These are phyloP conservation scores for Euphrasia arctica DNA, from an alignment of 305 asterid species.

Conservation along the genomic window DNA sequence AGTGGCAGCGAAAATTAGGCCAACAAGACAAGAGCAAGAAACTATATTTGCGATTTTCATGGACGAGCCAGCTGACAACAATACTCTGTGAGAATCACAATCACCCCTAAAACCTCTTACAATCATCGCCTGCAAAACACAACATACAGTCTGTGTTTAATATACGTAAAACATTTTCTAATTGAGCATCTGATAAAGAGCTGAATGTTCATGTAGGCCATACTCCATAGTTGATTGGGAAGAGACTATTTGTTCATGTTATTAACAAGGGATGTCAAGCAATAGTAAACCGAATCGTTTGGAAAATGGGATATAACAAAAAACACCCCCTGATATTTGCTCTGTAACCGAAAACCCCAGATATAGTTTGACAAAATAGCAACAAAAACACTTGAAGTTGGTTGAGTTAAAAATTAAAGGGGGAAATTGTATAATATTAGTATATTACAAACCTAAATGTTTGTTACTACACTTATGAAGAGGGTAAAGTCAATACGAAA, in stretches of 20 bases:
- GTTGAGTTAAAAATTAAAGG: too few relatives aligned
- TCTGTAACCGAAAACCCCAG: background rate
- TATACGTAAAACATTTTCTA: background rate
- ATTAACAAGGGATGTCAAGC: background rate
- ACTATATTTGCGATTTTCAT: conserved; percentile 45
- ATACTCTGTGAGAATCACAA: conserved; percentile 54
- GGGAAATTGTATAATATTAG: too few relatives aligned
- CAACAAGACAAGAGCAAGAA: conserved; percentile 64
- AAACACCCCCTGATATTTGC: background rate
- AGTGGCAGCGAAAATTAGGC: conserved; percentile 56
- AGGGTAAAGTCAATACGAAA: too few relatives aligned
- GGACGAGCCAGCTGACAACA: conserved; percentile 73
- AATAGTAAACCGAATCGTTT: background rate
- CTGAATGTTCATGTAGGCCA: background rate
- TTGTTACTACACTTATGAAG: too few relatives aligned
- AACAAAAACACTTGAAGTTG: too few relatives aligned
- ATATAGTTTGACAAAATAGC: too few relatives aligned
- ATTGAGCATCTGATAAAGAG: background rate
- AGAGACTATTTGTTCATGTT: background rate
- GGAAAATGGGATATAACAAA: background rate
- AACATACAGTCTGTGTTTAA: background rate
- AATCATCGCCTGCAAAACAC: conserved; percentile 84
- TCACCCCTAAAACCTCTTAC: conserved; percentile 94
- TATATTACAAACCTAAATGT: too few relatives aligned
- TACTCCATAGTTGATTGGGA: background rate